Conservation (phyloP, 768 basidiomycete genomes). For the Chalciporus pseudorubinellus region DNA sequence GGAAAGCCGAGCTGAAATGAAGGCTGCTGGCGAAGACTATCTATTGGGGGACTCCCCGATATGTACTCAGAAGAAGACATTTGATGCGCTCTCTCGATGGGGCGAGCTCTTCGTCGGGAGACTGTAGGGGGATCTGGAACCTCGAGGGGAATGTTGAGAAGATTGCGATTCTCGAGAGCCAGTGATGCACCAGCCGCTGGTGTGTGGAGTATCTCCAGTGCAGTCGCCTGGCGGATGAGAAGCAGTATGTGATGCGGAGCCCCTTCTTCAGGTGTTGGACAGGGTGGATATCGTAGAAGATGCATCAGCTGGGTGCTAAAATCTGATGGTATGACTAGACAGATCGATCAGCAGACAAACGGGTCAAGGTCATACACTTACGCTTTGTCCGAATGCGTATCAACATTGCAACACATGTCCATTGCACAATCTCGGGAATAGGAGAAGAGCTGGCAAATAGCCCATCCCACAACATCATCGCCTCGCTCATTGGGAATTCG, state of each 20-base stretch:
- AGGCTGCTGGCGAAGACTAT: slow-evolving; percentile 41
- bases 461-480: slow-evolving; percentile 94
- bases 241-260: slow-evolving; percentile 59
- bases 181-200: slow-evolving; percentile 75
- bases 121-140: slow-evolving; percentile 47
- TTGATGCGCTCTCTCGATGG: slow-evolving; percentile 32
- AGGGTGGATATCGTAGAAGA: slow-evolving; percentile 80
- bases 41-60: slow-evolving; percentile 20
- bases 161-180: slow-evolving; percentile 77
- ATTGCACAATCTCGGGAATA: slow-evolving; percentile 71
- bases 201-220: slow-evolving; percentile 70
- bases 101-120: slow-evolving; percentile 36
- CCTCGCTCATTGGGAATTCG: slow-evolving; percentile 78
- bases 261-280: slow-evolving; percentile 33
- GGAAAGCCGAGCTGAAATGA: slow-evolving; percentile 54
- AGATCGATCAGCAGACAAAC: slow-evolving; percentile 13
- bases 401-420: slow-evolving; percentile 93
- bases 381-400: slow-evolving; percentile 88
- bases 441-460: slow-evolving; percentile 82
- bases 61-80: slow-evolving; percentile 18
- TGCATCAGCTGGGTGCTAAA: slow-evolving; percentile 82
- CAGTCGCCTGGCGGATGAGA: slow-evolving; percentile 80
- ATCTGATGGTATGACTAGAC: slow-evolving; percentile 78
- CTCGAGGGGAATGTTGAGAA: slow-evolving; percentile 71
- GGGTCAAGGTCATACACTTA: slow-evolving; percentile 38